Evolutionary conservation across 306 rosid genomes (phyloP).

Genomic region (Trichosanthes truncata): DNA sequence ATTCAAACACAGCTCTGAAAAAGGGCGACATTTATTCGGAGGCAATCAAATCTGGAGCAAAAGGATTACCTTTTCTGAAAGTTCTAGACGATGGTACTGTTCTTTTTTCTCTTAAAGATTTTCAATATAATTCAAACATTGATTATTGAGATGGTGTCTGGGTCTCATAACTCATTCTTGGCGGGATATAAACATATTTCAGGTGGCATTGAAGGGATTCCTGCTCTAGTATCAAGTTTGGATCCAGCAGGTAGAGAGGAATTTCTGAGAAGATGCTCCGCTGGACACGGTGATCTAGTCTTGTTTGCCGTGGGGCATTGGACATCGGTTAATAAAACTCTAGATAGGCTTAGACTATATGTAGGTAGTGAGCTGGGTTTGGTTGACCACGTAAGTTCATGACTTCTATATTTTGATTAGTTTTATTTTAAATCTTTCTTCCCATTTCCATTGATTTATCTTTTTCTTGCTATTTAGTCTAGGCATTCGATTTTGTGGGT

Average conservation of each 20-base stretch:
- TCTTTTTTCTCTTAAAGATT: constrained; percentile 2
- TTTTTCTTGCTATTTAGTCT: constrained; percentile 35
- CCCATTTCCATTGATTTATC: constrained; percentile 13
- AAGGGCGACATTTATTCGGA: constrained; percentile 73
- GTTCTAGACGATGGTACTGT: constrained; percentile 59
- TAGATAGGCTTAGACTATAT: constrained; percentile 66
- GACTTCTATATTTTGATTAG: not conserved
- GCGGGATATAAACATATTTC: constrained; percentile 8
- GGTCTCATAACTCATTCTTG: not conserved
- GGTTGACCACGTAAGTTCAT: constrained; percentile 59
- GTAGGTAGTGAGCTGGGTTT: constrained; percentile 66
- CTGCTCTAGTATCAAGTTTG: constrained; percentile 69
- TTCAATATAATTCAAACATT: not conserved
- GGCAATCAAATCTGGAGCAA: constrained; percentile 78
- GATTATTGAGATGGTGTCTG: not conserved
- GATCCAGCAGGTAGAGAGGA: constrained; percentile 39
- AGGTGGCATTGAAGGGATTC: constrained; percentile 78
- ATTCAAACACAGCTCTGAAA: constrained; percentile 85
- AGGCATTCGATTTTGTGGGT: constrained; percentile 88
- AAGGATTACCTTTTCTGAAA: constrained; percentile 88
- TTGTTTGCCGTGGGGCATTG: constrained; percentile 72
- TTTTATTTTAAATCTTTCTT: not conserved
- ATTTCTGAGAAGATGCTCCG: constrained; percentile 49
- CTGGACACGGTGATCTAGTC: constrained; percentile 56
- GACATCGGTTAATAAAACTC: constrained; percentile 59